Conservation (phyloP, 345 rosid genomes). For the Turritis glabra region DNA sequence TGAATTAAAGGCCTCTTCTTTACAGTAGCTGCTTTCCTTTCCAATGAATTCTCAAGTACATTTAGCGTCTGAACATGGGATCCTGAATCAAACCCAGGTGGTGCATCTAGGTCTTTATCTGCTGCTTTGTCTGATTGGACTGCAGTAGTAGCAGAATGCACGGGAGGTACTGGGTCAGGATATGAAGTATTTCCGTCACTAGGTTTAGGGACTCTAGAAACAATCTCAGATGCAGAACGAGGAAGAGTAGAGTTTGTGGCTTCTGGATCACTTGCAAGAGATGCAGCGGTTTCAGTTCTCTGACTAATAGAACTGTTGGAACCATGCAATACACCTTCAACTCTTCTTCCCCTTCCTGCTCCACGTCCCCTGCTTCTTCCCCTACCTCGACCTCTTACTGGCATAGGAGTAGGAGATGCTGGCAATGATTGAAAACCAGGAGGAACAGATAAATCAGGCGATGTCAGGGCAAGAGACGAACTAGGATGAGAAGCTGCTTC, state of each 20-base stretch:
- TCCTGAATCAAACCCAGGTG: constrained; percentile 50
- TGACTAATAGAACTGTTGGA: constrained; percentile 35
- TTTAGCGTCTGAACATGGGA: constrained; percentile 36
- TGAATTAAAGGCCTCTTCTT: constrained; percentile 45
- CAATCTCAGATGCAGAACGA: constrained; percentile 35
- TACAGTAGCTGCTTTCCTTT: constrained; percentile 29
- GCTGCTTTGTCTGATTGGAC: constrained; percentile 39
- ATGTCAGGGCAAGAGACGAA: constrained; percentile 26
- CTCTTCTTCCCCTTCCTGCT: constrained; percentile 31
- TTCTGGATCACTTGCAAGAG: constrained; percentile 36
- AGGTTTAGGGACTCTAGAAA: constrained; percentile 33
- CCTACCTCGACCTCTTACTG: constrained; percentile 44
- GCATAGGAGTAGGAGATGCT: constrained; percentile 33
- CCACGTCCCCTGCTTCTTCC: constrained; percentile 38
- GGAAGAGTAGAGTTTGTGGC: constrained; percentile 26
- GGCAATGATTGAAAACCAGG: constrained; percentile 42
- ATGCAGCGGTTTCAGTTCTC: constrained; percentile 24
- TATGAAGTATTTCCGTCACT: constrained; percentile 42
- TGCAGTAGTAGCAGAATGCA: constrained; percentile 34
- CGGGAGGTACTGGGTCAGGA: constrained; percentile 31
- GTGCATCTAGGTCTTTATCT: constrained; percentile 32
- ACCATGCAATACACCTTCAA: constrained; percentile 28
- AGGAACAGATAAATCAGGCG: constrained; percentile 36
- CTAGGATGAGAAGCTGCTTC: constrained; percentile 34
- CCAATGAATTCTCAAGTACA: constrained; percentile 32